These are phyloP conservation scores for Scheffersomyces stipitis DNA, from an alignment of 805 yeast genomes.

Conservation along the genomic window DNA sequence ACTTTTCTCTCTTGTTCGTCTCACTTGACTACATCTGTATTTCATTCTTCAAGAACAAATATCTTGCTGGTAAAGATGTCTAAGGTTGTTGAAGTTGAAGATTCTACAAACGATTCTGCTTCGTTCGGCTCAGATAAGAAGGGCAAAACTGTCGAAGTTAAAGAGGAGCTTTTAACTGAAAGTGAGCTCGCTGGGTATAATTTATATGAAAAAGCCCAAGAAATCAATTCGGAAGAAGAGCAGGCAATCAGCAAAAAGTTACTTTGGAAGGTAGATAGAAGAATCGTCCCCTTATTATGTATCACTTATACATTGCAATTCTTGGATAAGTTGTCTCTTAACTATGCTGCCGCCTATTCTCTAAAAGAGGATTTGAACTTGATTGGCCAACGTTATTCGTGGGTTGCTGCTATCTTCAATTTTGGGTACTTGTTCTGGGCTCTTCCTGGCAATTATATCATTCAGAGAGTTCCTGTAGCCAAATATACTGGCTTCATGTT, in stretches of 20 bases:
- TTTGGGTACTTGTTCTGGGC: slow-evolving; percentile 23
- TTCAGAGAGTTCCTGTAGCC: slow-evolving; percentile 19
- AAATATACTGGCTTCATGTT: slow-evolving; percentile 18
- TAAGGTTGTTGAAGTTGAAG: too few relatives aligned
- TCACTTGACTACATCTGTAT: too few relatives aligned
- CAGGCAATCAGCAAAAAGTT: slow-evolving; percentile 19
- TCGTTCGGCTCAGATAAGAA: too few relatives aligned
- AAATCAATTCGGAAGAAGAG: slow-evolving; percentile 28
- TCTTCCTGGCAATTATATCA: slow-evolving; percentile 18
- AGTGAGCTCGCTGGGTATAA: slow-evolving; percentile 21
- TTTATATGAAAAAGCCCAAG: slow-evolving; percentile 25
- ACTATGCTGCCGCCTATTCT: slow-evolving; percentile 23
- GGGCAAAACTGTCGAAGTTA: too few relatives aligned
- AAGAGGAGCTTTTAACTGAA: too few relatives aligned
- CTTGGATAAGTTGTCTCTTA: slow-evolving; percentile 23
- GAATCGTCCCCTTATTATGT: slow-evolving; percentile 24
- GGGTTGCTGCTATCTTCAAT: slow-evolving; percentile 30
- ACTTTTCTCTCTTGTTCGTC: too few relatives aligned
- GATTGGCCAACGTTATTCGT: slow-evolving; percentile 20
- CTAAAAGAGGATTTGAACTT: slow-evolving; percentile 21
- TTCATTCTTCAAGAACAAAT: too few relatives aligned
- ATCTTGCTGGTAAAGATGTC: too few relatives aligned
- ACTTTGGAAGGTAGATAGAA: slow-evolving; percentile 32
- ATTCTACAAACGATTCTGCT: too few relatives aligned
- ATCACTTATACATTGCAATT: slow-evolving; percentile 26